Evolutionary conservation across 1,284 basidiomycete genomes (phyloP), one percentile per base, ranked within the genome.

Genomic region (Gomphus sp.): DNA sequence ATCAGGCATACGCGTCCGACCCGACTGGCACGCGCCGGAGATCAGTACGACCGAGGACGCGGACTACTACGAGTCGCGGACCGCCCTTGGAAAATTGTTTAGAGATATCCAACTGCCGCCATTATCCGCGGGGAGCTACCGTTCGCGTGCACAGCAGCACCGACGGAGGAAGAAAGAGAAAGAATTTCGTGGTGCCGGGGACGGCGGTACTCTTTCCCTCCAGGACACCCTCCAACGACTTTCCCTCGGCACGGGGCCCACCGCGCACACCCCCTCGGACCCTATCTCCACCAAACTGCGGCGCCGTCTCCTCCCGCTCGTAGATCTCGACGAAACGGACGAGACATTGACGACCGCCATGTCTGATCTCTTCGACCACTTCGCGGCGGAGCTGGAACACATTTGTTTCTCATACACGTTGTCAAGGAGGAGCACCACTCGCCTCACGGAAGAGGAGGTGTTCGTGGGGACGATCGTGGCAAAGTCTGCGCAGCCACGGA

Each of bases 1-100:
- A 65, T 69, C 72, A 9, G 70, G 72, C 43, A 64, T 65, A 52
- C 63, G 60, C 2, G 55, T 48, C 14, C 78, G 73, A 50, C 84
- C 84, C 7, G 84, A 86, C 66, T 87, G 84, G 83, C 74, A 77
- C 66, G 82, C 82, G 2, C 82, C 82, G 14, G 84, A 87, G 69
- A 81, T 76, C 11, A 71, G 71, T 25, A 58, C 63, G 11, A 63
- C 60, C 5, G 66, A 72, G 36, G 66, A 70, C 3, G 62, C 44
- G 0, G 67, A 73, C 18, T 82, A 73, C 64, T 87, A 87, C 66
- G 54, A 66, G 57, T 84, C 81, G 65, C 18, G 62, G 2, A 70
- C 72, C 44, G 81, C 80, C 3, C 80, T 87, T 52, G 84, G 84
- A 6, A 70, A 69, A 55, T 72, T 87, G 7, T 87, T 80, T 64